Base-by-base conservation (phyloP, 805 yeast genomes). In the Candida orba region DNA sequence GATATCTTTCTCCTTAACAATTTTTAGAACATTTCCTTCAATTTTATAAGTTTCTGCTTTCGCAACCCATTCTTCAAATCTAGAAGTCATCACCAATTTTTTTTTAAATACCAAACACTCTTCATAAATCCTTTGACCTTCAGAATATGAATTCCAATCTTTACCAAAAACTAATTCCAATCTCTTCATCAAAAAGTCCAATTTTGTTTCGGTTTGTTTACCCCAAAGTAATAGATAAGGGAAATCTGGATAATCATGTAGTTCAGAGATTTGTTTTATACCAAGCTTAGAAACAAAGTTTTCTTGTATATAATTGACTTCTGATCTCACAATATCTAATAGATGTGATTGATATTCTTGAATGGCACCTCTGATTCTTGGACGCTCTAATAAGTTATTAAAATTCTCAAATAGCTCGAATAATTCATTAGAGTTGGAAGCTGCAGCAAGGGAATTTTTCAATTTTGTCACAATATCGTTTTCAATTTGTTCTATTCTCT, bases 81-180 rank as follows among this genome's bases (percentile, higher is more conserved):
- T 51, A 0, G 43, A 46, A 24, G 69, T 60, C 0, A 77, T 56
- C 39, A 81, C 67, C 10, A 79, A 59, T 39, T 71, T 74, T 22
- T 66, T 60, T n/a, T 67, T 53, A 39, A 84, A 66, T 0, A 65
- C 59, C 3, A 58, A 51, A 22, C 76, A 68, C 46, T 78, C 85
- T 2, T 66, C 58, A 10, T 72, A 65, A 1, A 91, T 73, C 47
- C 72, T 75, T 41, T 71, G 73, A 0, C 96, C 96, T 41, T 81
- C 88, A 3, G 81, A 73, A 45, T 76, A 78, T 9, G 68, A 62
- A 18, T 59, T 63, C 90, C 90, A 83, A 8, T 78, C 77, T 15
- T 67, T 55, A 0, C 89, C 85, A 8, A 83, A 62, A 4, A 81
- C 68, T 12, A 68, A 58, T 36, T 74, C 77, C 8, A 81, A 60